Evolutionary conservation across 352 stramenopile species (phyloP).

Genomic region (Phytophthora boehmeriae): DNA sequence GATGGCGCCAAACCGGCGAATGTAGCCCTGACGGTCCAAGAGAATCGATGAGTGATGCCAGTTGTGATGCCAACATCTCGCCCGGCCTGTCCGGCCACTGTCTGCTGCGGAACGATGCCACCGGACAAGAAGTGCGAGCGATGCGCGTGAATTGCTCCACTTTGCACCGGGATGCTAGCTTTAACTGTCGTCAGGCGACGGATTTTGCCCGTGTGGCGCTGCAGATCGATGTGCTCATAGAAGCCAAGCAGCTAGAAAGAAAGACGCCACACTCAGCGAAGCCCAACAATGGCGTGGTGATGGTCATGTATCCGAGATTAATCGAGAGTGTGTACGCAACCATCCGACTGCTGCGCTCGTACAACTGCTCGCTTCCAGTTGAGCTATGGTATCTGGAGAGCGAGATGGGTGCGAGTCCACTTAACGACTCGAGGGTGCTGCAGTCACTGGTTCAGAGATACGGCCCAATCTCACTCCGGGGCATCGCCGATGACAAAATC

Average conservation of each 20-base stretch:
- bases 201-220: slow-evolving; percentile 44
- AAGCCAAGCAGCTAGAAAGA: slow-evolving; percentile 2
- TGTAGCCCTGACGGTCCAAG: slow-evolving; percentile 26
- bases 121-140: slow-evolving; percentile 32
- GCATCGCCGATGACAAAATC: slow-evolving; percentile 29
- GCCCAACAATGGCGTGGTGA: slow-evolving; percentile 39
- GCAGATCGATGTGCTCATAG: slow-evolving; percentile 16
- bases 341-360: slow-evolving; percentile 38
- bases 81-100: slow-evolving; percentile 20
- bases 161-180: slow-evolving; percentile 28
- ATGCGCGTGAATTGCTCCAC: slow-evolving; percentile 40
- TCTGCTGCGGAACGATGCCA: slow-evolving; percentile 28
- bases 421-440: slow-evolving; percentile 24
- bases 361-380: slow-evolving; percentile 44
- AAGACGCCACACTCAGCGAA: neutral
- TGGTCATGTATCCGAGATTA: slow-evolving; percentile 54
- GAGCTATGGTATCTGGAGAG: slow-evolving; percentile 54
- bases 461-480: slow-evolving; percentile 25
- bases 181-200: slow-evolving; percentile 45
- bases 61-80: slow-evolving; percentile 21
- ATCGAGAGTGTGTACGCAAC: slow-evolving; percentile 45
- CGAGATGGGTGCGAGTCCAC: slow-evolving; percentile 31
- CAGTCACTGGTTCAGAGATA: slow-evolving; percentile 23
- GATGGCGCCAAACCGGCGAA: slow-evolving; percentile 23
- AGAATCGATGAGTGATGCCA: slow-evolving; percentile 18